Percentiles rank a stretch among this genome's conserved stretches.
phyloP scores from a whole-genome alignment of 2,329 filamentous ascomycete genomes.

The Nothophoma quercina region DNA sequence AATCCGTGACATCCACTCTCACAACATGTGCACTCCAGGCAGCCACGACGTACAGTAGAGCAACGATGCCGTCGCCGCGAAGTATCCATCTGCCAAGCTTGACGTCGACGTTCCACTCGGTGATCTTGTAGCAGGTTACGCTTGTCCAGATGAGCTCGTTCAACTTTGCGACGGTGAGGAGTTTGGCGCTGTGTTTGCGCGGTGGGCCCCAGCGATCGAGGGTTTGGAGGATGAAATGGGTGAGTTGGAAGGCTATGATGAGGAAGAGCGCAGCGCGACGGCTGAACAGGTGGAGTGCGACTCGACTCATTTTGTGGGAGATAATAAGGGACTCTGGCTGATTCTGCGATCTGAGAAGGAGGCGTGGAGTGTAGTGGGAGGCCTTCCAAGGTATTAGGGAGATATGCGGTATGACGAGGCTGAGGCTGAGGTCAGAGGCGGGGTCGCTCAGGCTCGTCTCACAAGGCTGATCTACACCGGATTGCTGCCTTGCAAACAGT shows the following conservation, averaged over 20 bases:
- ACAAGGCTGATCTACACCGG: no score
- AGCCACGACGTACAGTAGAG: not conserved
- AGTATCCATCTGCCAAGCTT: not conserved
- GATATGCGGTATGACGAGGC: no score
- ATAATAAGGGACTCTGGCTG: no score
- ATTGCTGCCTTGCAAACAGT: no score
- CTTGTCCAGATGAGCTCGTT: not conserved
- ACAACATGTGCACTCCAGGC: constrained; percentile 1
- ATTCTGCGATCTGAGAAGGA: no score
- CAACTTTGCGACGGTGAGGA: not conserved
- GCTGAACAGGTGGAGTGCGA: no score
- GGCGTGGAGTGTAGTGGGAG: no score
- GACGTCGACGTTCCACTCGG: not conserved
- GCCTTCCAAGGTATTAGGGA: no score
- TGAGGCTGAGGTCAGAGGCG: no score
- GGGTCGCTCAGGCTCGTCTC: no score
- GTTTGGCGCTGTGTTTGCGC: not conserved
- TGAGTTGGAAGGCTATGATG: not conserved
- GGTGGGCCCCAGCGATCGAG: not conserved
- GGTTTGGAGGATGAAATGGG: not conserved
- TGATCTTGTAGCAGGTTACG: not conserved
- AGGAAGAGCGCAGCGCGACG: not conserved
- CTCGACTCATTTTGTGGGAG: no score
- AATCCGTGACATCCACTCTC: not conserved
- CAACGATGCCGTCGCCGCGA: not conserved